phyloP scores from a whole-genome alignment of 495 filamentous ascomycete species.

The Hypoxylon rickii region DNA sequence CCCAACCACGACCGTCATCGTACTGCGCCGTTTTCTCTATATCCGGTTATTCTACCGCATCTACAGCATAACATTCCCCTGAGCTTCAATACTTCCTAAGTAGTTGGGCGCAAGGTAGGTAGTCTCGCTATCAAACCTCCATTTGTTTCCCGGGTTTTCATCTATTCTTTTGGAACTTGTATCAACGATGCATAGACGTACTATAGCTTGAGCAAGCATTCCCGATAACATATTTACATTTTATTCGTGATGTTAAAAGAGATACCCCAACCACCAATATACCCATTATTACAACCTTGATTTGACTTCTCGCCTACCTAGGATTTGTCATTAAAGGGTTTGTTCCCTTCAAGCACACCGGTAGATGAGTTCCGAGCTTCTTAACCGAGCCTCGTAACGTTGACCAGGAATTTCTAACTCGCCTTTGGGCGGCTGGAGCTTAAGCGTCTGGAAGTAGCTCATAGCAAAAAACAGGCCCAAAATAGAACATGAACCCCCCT shows the following conservation, averaged over 20 bases:
- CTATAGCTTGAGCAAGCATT: background rate
- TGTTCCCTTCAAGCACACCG: background rate
- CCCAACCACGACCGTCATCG: conserved; percentile 13
- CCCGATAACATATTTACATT: background rate
- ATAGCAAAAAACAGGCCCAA: too few species aligned
- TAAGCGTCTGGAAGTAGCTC: too few species aligned
- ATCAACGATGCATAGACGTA: background rate
- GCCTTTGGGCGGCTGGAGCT: background rate
- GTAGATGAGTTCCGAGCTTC: conserved; percentile 3
- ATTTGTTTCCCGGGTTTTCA: conserved; percentile 6
- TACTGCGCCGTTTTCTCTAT: conserved; percentile 28
- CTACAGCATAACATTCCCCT: too few species aligned
- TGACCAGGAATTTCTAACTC: background rate
- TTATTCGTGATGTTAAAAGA: background rate
- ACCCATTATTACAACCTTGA: too few species aligned
- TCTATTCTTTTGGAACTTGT: conserved; percentile 7
- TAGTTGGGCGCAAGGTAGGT: too few species aligned
- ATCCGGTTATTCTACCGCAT: too few species aligned
- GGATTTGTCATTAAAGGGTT: background rate
- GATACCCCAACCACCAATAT: background rate
- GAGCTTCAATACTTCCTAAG: too few species aligned
- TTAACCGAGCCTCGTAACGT: conserved; percentile 1
- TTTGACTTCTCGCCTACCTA: too few species aligned
- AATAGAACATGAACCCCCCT: too few species aligned
- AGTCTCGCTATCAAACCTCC: too few species aligned